These are phyloP conservation scores for Diutina ranongensis DNA, from an alignment of 1,139 yeast species.

Conservation along the genomic window DNA sequence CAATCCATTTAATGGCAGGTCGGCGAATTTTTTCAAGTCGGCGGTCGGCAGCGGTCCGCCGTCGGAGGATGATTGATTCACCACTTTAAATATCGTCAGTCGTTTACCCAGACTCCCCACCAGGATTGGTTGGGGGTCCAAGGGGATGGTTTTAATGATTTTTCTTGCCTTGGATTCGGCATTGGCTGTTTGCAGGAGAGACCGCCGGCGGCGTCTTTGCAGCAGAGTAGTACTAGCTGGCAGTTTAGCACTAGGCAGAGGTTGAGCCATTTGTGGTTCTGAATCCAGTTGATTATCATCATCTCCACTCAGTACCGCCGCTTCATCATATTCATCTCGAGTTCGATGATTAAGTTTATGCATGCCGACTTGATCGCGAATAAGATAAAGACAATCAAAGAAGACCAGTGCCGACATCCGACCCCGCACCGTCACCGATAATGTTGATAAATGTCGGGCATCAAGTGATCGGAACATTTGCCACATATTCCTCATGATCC, in stretches of 20 bases:
- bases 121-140: conserved; percentile 70
- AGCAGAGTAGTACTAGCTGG: conserved; percentile 26
- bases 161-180: conserved; percentile 64
- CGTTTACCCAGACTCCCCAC: conserved; percentile 18
- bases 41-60: neutral
- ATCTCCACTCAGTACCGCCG: conserved; percentile 10
- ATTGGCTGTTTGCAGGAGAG: conserved; percentile 41
- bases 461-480: conserved; percentile 56
- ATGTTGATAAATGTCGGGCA: conserved; percentile 24
- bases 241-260: conserved; percentile 15
- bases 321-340: conserved; percentile 10
- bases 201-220: conserved; percentile 26
- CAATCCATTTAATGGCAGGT: neutral
- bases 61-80: conserved; percentile 13
- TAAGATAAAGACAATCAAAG: conserved; percentile 76
- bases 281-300: conserved; percentile 17
- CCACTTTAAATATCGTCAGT: conserved; percentile 28
- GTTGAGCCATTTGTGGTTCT: conserved; percentile 6
- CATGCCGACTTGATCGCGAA: conserved; percentile 83
- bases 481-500: conserved; percentile 93
- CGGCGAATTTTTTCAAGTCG: neutral
- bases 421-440: conserved; percentile 52
- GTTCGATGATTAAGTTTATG: conserved; percentile 39
- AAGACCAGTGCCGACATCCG: conserved; percentile 89
- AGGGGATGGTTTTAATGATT: conserved; percentile 65